Conservation (phyloP, 805 yeast species). For the Candida sithepensis region DNA sequence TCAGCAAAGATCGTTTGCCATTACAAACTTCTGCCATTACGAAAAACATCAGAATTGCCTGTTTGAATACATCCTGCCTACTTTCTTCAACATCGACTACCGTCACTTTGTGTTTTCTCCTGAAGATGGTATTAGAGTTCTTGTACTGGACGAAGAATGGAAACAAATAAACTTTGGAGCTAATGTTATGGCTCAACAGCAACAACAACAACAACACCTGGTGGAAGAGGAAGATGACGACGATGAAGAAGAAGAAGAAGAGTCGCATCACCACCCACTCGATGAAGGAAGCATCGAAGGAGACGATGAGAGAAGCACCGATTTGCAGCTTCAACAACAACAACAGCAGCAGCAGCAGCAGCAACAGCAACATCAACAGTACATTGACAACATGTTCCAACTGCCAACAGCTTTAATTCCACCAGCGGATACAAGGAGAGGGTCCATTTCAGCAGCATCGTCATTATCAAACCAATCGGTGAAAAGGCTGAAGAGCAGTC, state of each 20-base stretch:
- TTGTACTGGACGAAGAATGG: not conserved
- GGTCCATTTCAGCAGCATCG: not conserved
- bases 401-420: not conserved
- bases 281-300: not conserved
- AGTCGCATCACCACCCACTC: not conserved
- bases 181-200: too few species aligned
- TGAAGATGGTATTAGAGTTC: conserved; percentile 5
- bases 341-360: not conserved
- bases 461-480: not conserved
- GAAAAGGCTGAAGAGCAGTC: not conserved
- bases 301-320: not conserved
- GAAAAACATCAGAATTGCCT: conserved; percentile 10
- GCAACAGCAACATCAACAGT: not conserved
- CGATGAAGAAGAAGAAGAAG: not conserved
- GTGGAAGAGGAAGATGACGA: not conserved
- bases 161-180: too few species aligned
- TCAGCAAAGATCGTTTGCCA: not conserved
- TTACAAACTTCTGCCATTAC: conserved; percentile 8
- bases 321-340: not conserved
- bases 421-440: not conserved
- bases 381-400: not conserved
- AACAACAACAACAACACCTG: too few species aligned
- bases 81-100: conserved; percentile 4
- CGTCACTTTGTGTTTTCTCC: not conserved
- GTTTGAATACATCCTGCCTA: conserved; percentile 11